Base-by-base conservation (phyloP, 2,329 filamentous ascomycete genomes). In the Fusarium camptoceras region DNA sequence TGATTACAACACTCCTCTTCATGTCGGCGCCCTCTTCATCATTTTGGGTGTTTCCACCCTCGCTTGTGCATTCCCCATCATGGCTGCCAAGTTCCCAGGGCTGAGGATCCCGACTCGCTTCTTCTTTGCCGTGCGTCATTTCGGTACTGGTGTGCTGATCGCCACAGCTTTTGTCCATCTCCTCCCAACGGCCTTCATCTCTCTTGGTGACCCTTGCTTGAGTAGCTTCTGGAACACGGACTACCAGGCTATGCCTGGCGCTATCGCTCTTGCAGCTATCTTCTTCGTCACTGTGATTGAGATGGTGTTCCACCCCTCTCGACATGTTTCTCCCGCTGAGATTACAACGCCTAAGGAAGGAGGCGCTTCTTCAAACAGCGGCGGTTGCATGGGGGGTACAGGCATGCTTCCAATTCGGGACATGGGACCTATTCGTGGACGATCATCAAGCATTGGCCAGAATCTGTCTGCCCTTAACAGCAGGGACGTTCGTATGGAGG, bases 81-180 rank as follows among this genome's bases (percentile, higher is more conserved):
- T 89, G 46, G 87, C 86, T 31, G 78, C 81, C 55, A 82, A 82
- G 67, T 81, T 87, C 46, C 86, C 86, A 24, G 78, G 82, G 18
- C 76, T 89, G 50, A 84, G 82, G 57, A 88, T 90, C 53, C 88
- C 88, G 3, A 78, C 81, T 22, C 79, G 78, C 49, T 85, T 88
- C 78, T 86, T 89, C 79, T 88, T 89, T 76, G 78, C 82, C 54
- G 85, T 88, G 50, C 84, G 87, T 66, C 91, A 93, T 82, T 93
- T 93, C 72, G 91, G 92, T 72, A 95, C 92, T 11, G 92, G 92
- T 61, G 93, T 96, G 22, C 84, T 87, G 31, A 85, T 89, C 46
- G 88, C 93, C 27, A 95, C 92, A 2, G 92, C 93, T 55, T 95
- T 96, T 75, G 92, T 94, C 30, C 92, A 94, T 81, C 82, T 91